Base-by-base conservation (phyloP, 208 protist genomes). In the Leishmania amazonensis region DNA sequence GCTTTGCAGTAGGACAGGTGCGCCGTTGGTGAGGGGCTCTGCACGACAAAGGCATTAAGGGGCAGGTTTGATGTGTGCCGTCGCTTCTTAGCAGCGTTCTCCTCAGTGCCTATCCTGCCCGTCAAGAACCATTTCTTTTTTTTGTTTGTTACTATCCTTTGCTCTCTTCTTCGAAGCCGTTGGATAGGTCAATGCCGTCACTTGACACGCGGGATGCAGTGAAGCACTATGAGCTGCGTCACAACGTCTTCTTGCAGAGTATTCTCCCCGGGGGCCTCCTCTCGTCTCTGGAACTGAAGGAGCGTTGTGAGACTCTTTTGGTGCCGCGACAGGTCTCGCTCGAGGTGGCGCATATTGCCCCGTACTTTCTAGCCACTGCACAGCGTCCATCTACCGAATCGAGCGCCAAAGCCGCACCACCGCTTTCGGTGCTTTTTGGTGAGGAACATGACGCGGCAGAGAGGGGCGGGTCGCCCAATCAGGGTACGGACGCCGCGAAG, bases 201-300 rank as follows among this genome's bases (percentile, higher is more conserved):
- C 24, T 79, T 21, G 82, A 80, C 38, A 78, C 79, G 1, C 86
- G 83, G 1, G 75, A 88, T 45, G 80, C 73, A n/a, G 75, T 84
- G 31, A 78, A 70, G 35, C 58, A 53, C 8, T 86, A 87, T 64
- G 92, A 96, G 80, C 51, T 85, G 58, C 57, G 76, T 21, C 77
- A 80, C 77, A 95, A 95, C 71, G 80, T 77, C 3, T 60, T 96
- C 35, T 75, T 96, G 47, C 77, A 76, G 15, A 84, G 89, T n/a
- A 83, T 96, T n/a, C 74, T 75, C 0, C 85, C 87, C 8, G 88
- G 87, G 7, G 92, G 90, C 15, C 75, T 88, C 17, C 88, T 96
- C 13, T 45, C 85, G 72, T 73, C 65, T 19, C 45, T 83, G 17
- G 70, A 78, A 53, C 79, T 88, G 35, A 65, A 54, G 3, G 58